Evolutionary conservation across 257 asterid species (phyloP).

Genomic region (Dorcoceras hygrometricum): DNA sequence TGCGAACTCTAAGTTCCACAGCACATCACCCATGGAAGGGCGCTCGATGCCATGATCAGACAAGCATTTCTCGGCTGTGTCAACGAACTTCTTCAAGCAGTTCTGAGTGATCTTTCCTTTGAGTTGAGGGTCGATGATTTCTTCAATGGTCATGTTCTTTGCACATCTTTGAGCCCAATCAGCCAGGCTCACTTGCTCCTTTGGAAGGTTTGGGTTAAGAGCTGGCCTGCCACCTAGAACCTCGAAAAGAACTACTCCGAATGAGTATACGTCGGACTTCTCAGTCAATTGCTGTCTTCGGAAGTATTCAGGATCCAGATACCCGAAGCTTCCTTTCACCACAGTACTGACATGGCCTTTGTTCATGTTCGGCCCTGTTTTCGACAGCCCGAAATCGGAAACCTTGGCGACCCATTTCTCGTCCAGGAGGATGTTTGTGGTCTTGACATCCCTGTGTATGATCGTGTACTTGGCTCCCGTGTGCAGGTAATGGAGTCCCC

Average conservation of each 20-base stretch:
- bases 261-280: conserved; percentile 84
- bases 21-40: conserved; percentile 80
- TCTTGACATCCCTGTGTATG: conserved; percentile 88
- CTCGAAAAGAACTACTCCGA: conserved; percentile 87
- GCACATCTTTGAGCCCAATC: conserved; percentile 71
- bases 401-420: conserved; percentile 94
- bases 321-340: conserved; percentile 87
- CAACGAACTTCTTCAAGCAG: conserved; percentile 57
- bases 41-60: conserved; percentile 67
- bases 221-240: conserved; percentile 76
- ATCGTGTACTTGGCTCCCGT: conserved; percentile 83
- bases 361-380: conserved; percentile 80
- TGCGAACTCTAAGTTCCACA: conserved; percentile 74
- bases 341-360: conserved; percentile 82
- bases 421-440: conserved; percentile 75
- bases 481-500: conserved; percentile 86
- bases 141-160: conserved; percentile 50
- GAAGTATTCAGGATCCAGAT: conserved; percentile 80
- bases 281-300: conserved; percentile 63
- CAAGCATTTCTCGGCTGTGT: conserved; percentile 74
- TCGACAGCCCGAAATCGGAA: conserved; percentile 81
- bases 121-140: conserved; percentile 64
- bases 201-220: conserved; percentile 62
- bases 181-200: conserved; percentile 84
- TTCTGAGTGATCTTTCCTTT: conserved; percentile 61